Base-by-base conservation (phyloP, 2,329 filamentous ascomycete species). In the Amesomyces nigricolor region DNA sequence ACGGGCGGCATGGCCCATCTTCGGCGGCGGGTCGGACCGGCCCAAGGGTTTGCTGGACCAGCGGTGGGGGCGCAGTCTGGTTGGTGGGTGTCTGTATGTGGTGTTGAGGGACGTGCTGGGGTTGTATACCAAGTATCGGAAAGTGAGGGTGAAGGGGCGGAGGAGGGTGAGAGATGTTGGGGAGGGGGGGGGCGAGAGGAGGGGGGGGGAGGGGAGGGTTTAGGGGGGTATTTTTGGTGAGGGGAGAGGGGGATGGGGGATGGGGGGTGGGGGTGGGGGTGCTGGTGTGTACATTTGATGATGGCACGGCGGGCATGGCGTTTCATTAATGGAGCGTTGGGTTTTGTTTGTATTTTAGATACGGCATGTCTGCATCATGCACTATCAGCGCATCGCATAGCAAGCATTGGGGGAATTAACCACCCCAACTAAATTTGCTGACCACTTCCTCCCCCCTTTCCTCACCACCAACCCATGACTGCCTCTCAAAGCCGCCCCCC, bases 81-180 rank as follows among this genome's bases (percentile, higher is more conserved):
- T 94, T 1, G 94, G 94, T 1, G 94, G 94, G 0, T 94, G 89
- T 67, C 72, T 95, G 17, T 96, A 92, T 65, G 85, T 97, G 14
- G 85, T 96, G 9, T 70, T 96, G 51, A 94, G 92, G 69, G 84
- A 88, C 63, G 75, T 75, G 2, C 72, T 86, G 49, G 73, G 75
- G 55, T 69, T 88, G 22, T 87, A 85, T 65, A 76, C 78, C 61
- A 87, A 86, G 71, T 84, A 83, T 67, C 75, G 81, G 58, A 77
- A 76, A 58, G 82, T 81, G 11, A 75, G 79, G 62, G 76, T 81
- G 35, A 77, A 59, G 47, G 32, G 11, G 17, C 54, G 53, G n/a
- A 45, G 62, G 50, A 56, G 38, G 46, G 47, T 65, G 6, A 56
- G 47, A 38, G 63, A 62, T 45, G 60, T 63, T 26, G 2, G 52